Evolutionary conservation across 2,329 filamentous ascomycete genomes (phyloP), one percentile per base, ranked within the genome.

Genomic region (Ceratocystis colombiana): DNA sequence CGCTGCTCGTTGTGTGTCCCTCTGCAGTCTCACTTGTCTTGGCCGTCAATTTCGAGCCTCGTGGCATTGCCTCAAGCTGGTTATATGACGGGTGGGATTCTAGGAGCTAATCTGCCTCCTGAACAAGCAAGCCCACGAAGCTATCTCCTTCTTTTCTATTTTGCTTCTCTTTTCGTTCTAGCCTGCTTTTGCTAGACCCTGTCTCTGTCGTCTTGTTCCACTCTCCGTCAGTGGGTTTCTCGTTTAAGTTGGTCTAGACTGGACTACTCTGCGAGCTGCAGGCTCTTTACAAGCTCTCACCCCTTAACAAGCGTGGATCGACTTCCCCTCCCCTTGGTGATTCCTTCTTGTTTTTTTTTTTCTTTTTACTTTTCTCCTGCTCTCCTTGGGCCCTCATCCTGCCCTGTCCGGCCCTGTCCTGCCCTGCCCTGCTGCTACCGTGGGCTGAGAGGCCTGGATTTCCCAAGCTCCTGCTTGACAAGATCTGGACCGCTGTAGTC

Each of bases 171-270:
- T 28, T 57, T 57, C 4, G 53, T 57, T 57, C 53, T 57, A 57
- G 53, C 53, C n/a, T 59, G 37, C 53, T 30, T 8, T 28, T 28
- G 22, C 50, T 28, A 28, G 50, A 15, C 20, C 37, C 22, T 55
- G 50, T 12, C 22, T 55, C 22, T 55, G 50, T 25, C 8, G 20
- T 25, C 50, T 28, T 53, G 20, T 53, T 20, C 46, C 46, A 50
- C 46, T 50, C 46, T 50, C 46, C 4, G 46, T 20, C 46, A 12
- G 30, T 7, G 10, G 25, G 28, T 59, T 30, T 59, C 53, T 59
- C 53, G 15, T 59, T 59, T 33, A 33, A n/a, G 17, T 59, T 59
- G 53, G 53, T 59, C 53, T 59, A 59, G 53, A 59, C 53, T 2
- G 17, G 7, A 59, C 22, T 33, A 25, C 33, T 37, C 22, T 59